Base-by-base conservation (phyloP, 106 monocot genomes). In the Chionographis japonica region DNA sequence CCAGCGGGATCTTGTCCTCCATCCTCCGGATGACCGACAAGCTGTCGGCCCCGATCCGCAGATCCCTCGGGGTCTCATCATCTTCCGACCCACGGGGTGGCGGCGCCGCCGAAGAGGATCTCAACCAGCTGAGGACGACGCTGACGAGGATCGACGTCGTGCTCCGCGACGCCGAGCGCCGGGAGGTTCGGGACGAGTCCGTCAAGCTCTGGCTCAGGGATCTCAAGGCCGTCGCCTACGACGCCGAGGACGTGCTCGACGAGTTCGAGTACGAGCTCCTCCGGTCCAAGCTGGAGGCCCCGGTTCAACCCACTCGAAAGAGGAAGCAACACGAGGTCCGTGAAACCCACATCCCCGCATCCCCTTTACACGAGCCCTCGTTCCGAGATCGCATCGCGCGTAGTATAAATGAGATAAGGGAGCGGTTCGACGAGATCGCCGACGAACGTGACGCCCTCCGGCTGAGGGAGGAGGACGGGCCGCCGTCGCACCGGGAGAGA, bases 201-300 rank as follows among this genome's bases (percentile, higher is more conserved):
- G 50, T 72, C 2, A 72, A 53, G 52, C 2, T 13, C 8, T 61
- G 72, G 72, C 52, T 72, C 11, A 16, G n/a, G 2, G 52, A 61
- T 12, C 51, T 72, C 37, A 72, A 52, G 17, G 51, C 52, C 15
- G 51, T 54, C 0, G 72, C 62, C 38, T 62, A 62, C 52, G 61
- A 72, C 12, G 36, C 52, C 2, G 61, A 72, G 3, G 52, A 72
- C 51, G 13, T 72, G 52, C 52, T 72, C 4, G 72, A 62, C 14
- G 61, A 61, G 37, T 14, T 35, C 61, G 36, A 50, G 12, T 9
- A 7, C 18, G 49, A 60, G 4, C 3, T 60, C 17, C 60, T 70
- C 35, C 56, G 20, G 8, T 46, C 43, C 5, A 46, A 46, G 49
- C 13, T 5, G 3, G 4, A 27, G 17, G 46, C 9, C 5, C 7